Percentiles rank a stretch among this genome's conserved stretches.
Conservation (phyloP, 192 early-diverging fungal species). For the Linnemannia elongata region DNA sequence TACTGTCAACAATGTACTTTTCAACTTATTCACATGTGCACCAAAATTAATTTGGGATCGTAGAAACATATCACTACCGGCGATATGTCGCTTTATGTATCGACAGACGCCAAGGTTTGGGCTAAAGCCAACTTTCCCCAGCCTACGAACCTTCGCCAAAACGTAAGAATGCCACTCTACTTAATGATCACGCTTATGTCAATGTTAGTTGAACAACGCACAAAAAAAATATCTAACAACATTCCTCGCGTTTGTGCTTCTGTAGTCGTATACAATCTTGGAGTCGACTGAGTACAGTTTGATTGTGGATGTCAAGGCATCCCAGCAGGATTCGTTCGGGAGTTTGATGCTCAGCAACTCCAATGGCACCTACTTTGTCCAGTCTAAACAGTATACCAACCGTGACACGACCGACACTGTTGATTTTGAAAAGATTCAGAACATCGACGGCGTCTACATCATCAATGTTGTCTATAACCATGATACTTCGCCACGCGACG, state of each 20-base stretch:
- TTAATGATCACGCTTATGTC: background rate
- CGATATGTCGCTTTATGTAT: constrained; percentile 75
- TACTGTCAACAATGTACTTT: background rate
- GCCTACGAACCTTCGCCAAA: constrained; percentile 32
- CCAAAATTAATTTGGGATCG: background rate
- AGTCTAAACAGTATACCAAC: constrained; percentile 85
- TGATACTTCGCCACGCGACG: constrained; percentile 59
- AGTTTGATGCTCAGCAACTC: constrained; percentile 89
- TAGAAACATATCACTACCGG: constrained; percentile 57
- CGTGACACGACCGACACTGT: constrained; percentile 80
- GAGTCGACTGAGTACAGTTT: constrained; percentile 84
- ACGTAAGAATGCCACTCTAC: background rate
- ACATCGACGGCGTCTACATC: constrained; percentile 84
- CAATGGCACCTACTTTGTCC: constrained; percentile 89
- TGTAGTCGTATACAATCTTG: constrained; percentile 84
- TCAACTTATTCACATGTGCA: background rate
- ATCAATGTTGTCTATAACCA: constrained; percentile 91
- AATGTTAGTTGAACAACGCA: background rate
- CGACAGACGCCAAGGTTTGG: constrained; percentile 76
- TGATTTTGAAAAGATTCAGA: constrained; percentile 92
- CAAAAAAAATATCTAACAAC: background rate
- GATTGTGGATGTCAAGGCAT: constrained; percentile 76
- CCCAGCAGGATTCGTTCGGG: constrained; percentile 65
- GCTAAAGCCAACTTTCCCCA: constrained; percentile 69
- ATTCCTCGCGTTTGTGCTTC: background rate